phyloP scores from a whole-genome alignment of 2,329 filamentous ascomycete genomes.

The Dothideomycetes sp. region DNA sequence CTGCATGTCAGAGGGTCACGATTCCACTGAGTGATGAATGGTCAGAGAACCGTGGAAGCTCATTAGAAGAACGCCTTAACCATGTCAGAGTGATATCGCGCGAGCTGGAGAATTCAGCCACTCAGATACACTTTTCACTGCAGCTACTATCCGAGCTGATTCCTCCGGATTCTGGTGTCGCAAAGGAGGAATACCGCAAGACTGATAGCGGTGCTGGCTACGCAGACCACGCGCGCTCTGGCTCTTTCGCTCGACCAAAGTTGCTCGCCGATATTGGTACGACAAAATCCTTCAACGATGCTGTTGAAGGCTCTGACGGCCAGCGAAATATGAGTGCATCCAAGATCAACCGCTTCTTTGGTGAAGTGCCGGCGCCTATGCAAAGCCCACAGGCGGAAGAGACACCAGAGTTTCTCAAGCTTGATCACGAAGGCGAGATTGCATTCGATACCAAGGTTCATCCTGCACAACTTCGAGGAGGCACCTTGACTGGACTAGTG shows the following conservation, averaged over 20 bases:
- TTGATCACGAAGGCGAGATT: constrained; percentile 82
- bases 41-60: constrained; percentile 83
- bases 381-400: constrained; percentile 51
- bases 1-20: constrained; percentile 83
- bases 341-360: constrained; percentile 41
- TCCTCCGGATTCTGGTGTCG: constrained; percentile 31
- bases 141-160: constrained; percentile 80
- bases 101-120: constrained; percentile 75
- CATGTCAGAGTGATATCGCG: constrained; percentile 67
- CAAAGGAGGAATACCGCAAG: constrained; percentile 29
- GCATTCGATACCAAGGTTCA: constrained; percentile 78
- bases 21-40: constrained; percentile 90
- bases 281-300: constrained; percentile 56
- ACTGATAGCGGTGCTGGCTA: constrained; percentile 22
- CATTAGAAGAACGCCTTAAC: constrained; percentile 74
- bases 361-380: constrained; percentile 38
- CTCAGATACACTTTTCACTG: constrained; percentile 77
- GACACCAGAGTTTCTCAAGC: constrained; percentile 68
- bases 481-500: constrained; percentile 77
- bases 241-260: constrained; percentile 32
- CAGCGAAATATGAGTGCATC: constrained; percentile 30
- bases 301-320: constrained; percentile 21
- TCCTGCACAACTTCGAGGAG: constrained; percentile 70
- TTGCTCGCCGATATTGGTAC: constrained; percentile 43
- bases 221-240: constrained; percentile 17